phyloP scores from a whole-genome alignment of 108 stramenopile species.

The Parmales sp. region DNA sequence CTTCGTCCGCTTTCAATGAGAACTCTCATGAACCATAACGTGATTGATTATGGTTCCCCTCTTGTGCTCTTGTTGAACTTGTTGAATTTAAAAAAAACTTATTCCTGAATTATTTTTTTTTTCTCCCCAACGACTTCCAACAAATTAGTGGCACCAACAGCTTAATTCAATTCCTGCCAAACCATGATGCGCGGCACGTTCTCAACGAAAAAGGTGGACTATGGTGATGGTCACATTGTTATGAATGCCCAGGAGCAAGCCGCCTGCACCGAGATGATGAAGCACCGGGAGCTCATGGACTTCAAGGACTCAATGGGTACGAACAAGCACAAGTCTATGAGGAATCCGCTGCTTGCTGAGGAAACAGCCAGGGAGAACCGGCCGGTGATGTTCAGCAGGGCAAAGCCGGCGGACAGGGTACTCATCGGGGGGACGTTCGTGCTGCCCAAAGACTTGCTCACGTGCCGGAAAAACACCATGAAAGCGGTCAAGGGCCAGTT shows the following conservation, averaged over 20 bases:
- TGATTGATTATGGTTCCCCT: no score
- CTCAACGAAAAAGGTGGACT: background rate
- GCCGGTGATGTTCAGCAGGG: background rate
- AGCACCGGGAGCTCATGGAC: background rate
- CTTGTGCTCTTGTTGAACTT: no score
- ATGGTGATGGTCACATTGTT: background rate
- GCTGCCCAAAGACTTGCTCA: background rate
- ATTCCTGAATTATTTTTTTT: no score
- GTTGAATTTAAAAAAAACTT: no score
- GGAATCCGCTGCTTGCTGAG: conserved; percentile 7
- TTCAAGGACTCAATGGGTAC: background rate
- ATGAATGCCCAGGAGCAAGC: background rate
- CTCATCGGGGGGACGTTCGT: background rate
- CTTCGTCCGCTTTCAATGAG: no score
- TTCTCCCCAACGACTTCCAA: no score
- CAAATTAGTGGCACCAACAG: no score
- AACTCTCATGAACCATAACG: no score
- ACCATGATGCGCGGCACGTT: conserved; percentile 11
- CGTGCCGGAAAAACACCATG: no score
- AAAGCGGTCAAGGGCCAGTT: background rate
- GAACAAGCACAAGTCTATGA: background rate
- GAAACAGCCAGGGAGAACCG: background rate
- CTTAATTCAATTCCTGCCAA: no score
- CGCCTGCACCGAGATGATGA: background rate
- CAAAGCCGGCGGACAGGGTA: background rate